These are phyloP conservation scores for Trifolium repens DNA, from an alignment of 306 rosid species.

Conservation along the genomic window DNA sequence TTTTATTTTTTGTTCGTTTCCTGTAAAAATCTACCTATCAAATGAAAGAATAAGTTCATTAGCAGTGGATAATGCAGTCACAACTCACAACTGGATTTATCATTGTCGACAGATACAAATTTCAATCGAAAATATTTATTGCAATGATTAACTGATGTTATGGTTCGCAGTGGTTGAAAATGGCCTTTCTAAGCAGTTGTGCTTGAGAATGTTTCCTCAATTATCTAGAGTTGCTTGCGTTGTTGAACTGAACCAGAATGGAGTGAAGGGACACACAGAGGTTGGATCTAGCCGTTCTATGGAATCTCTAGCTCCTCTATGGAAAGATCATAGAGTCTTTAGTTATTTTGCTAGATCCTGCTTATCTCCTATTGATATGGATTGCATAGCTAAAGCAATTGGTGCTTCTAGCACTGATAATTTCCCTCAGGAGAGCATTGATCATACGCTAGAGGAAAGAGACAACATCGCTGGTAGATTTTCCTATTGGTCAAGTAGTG, in stretches of 20 bases:
- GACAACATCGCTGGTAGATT: conserved; percentile 39
- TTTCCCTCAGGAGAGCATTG: conserved; percentile 75
- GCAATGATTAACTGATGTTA: conserved; percentile 37
- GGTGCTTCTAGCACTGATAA: conserved; percentile 96
- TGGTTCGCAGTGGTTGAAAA: conserved; percentile 72
- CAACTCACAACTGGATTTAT: conserved; percentile 19
- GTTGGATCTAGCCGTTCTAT: conserved; percentile 65
- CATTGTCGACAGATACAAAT: conserved; percentile 13
- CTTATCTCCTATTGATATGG: conserved; percentile 37
- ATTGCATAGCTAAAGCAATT: conserved; percentile 64
- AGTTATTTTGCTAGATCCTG: conserved; percentile 53
- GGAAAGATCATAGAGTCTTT: conserved; percentile 71
- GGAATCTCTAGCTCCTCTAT: conserved; percentile 59
- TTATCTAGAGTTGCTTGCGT: conserved; percentile 61
- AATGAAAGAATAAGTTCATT: conserved; percentile 8
- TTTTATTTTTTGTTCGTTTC: conserved; percentile 14
- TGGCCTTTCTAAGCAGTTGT: conserved; percentile 71
- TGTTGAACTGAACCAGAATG: conserved; percentile 56
- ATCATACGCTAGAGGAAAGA: conserved; percentile 64
- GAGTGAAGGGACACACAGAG: conserved; percentile 49
- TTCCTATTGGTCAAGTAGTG: conserved; percentile 91
- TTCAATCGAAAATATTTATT: conserved; percentile 23
- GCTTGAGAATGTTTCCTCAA: conserved; percentile 87
- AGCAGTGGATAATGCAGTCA: not conserved
- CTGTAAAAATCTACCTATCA: not conserved